Conservation (phyloP, 345 rosid genomes). For the Dovyalis caffra region DNA sequence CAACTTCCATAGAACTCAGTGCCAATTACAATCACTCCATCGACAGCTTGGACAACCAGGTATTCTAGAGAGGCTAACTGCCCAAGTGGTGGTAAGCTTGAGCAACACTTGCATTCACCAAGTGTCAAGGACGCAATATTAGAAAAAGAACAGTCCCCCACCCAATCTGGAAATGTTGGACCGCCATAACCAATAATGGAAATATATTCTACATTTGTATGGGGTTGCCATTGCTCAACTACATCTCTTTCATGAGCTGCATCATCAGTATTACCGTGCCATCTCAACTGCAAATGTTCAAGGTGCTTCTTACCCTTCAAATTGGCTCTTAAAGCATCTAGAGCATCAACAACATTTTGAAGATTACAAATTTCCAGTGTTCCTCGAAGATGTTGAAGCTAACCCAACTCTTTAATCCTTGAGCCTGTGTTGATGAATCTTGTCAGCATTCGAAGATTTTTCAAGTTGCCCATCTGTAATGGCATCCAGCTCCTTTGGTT, state of each 20-base stretch:
- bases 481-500: neutral
- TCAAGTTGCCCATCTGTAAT: neutral
- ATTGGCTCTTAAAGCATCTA: conserved; percentile 1
- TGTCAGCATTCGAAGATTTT: neutral
- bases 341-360: neutral
- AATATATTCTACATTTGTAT: neutral
- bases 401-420: conserved; percentile 1
- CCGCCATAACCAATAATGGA: neutral
- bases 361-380: neutral
- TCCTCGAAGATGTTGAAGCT: neutral
- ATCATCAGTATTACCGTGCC: neutral
- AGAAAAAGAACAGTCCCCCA: neutral
- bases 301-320: neutral
- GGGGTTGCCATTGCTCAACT: neutral
- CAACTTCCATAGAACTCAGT: neutral
- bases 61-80: neutral
- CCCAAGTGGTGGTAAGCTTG: neutral
- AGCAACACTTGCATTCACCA: neutral
- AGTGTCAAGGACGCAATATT: neutral
- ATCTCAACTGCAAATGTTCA: neutral
- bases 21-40: neutral
- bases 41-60: neutral
- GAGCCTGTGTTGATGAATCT: neutral
- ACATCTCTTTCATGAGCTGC: neutral
- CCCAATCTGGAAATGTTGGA: conserved; percentile 5